These are phyloP conservation scores for Fraxinus baroniana DNA, from an alignment of 305 asterid species.

Conservation along the genomic window DNA sequence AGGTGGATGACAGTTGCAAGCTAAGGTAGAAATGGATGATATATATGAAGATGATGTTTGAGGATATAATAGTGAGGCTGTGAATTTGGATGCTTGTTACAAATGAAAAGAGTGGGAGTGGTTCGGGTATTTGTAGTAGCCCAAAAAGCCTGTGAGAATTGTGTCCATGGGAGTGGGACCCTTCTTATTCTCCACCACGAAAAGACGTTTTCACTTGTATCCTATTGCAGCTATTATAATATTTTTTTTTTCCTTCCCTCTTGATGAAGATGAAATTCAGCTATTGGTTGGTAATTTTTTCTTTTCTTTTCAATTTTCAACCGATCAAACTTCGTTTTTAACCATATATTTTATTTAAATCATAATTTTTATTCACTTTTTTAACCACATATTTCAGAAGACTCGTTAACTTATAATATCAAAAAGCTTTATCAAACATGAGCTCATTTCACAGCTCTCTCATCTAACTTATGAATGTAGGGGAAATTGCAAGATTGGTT, in stretches of 20 bases:
- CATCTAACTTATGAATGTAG: neutral
- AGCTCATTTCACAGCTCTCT: neutral
- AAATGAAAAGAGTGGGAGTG: slow-evolving; percentile 25
- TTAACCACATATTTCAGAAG: neutral
- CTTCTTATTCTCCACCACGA: neutral
- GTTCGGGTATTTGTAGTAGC: slow-evolving; percentile 44
- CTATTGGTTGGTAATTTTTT: neutral
- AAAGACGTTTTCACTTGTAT: too few species aligned
- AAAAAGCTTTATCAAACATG: neutral
- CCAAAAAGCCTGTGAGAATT: slow-evolving; percentile 27
- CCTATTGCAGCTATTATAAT: neutral
- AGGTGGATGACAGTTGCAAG: slow-evolving; percentile 24
- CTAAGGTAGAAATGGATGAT: slow-evolving; percentile 16
- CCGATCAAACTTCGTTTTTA: neutral
- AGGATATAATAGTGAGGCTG: slow-evolving; percentile 3
- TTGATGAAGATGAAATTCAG: neutral
- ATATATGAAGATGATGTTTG: neutral
- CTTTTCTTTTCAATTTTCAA: too few species aligned
- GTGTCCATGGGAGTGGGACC: slow-evolving; percentile 25
- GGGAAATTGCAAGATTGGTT: neutral
- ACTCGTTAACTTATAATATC: too few species aligned
- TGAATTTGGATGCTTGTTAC: slow-evolving; percentile 22
- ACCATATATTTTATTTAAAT: neutral
- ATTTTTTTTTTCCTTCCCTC: neutral
- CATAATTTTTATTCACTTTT: neutral